phyloP scores from a whole-genome alignment of 2,329 filamentous ascomycete species.

The Truncatella angustata region DNA sequence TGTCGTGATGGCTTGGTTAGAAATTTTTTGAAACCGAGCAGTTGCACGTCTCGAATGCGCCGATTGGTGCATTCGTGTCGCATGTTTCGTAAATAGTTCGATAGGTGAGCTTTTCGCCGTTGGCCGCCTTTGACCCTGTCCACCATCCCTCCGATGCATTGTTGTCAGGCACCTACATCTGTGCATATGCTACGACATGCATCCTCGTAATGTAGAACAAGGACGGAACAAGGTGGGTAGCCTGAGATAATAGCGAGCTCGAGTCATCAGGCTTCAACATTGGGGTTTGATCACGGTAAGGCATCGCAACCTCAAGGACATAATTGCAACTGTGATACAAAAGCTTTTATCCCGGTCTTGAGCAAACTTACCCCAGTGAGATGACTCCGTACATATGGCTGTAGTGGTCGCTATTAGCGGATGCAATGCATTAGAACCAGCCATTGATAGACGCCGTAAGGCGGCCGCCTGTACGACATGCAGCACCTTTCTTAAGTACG shows the following conservation, averaged over 20 bases:
- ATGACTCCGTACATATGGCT: slow-evolving; percentile 9
- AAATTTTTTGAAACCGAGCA: not conserved
- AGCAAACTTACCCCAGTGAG: not conserved
- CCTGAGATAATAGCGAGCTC: no score
- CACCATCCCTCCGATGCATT: not conserved
- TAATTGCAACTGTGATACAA: not conserved
- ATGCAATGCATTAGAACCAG: slow-evolving; percentile 3
- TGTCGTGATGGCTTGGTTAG: no score
- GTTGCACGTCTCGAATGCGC: no score
- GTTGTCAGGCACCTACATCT: not conserved
- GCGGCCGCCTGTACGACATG: slow-evolving; percentile 13
- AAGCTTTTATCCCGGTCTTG: not conserved
- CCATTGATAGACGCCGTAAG: slow-evolving; percentile 8
- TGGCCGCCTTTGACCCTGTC: not conserved
- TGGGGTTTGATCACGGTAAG: no score
- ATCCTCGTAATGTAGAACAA: not conserved
- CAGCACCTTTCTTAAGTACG: slow-evolving; percentile 6
- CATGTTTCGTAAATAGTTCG: not conserved
- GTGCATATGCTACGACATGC: not conserved
- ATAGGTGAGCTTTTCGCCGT: not conserved
- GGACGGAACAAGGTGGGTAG: not conserved
- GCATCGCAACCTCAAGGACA: not conserved
- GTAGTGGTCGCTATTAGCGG: slow-evolving; percentile 17
- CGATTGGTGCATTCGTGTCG: not conserved
- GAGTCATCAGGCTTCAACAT: no score